Evolutionary conservation across 345 rosid genomes (phyloP), one percentile per base, ranked within the genome.

Genomic region (Cardiospermum halicacabum): DNA sequence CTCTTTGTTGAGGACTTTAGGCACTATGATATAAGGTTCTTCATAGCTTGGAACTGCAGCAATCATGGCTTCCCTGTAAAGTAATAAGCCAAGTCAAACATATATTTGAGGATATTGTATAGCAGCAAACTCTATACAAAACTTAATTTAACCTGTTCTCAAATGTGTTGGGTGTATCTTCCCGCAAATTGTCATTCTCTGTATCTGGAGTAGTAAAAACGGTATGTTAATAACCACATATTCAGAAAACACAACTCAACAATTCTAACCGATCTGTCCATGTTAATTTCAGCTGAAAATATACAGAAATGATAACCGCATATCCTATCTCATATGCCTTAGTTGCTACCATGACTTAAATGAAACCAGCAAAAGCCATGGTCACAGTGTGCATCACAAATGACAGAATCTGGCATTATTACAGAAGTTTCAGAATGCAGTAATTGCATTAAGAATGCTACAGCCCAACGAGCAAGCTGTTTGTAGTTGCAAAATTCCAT

Each of bases 1-100:
- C 67, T 85, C 89, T 72, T 86, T 86, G 82, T 81, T 91, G 64
- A 91, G 70, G 60, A 91, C 86, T 77, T 84, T 86, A 21, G 91
- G 88, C 39, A 85, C 91, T 67, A 74, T 81, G 74, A 85, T 71
- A 58, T 81, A 81, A 12, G 88, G 75, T 30, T 86, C 92, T 63
- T 86, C 86, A 47, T 80, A 89, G 74, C 84, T 82, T 56, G 97
- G 97, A 64, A 85, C 56, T 47, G 80, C 73, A 15, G 77, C 80
- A 77, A 82, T 80, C 37, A 84, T 69, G 26, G 84, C 73, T 28
- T 81, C 89, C 75, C 94, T 91, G 77, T 63, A n/a, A 39, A 60
- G 60, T 56, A 26, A 36, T 9, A 59, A 48, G 49, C 64, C 37
- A 18, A 19, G 13, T 51, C 32, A 32, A 53, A 31, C 43, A 47